These are phyloP conservation scores for Pisolithus marmoratus DNA, from an alignment of 768 basidiomycete species.

Conservation along the genomic window DNA sequence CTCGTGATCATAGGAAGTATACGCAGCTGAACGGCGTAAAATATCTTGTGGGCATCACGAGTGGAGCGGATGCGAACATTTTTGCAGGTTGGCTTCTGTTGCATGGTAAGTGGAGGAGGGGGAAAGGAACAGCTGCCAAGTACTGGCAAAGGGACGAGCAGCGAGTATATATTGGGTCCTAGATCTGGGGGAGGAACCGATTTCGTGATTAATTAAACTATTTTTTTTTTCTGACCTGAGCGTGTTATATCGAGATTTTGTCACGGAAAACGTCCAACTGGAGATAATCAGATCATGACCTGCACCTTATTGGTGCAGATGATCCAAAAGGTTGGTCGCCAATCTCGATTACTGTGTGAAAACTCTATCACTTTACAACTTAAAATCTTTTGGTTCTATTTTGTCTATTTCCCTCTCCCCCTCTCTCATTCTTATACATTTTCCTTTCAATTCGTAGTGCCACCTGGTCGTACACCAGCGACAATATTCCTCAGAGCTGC, in stretches of 20 bases:
- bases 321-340: slow-evolving; percentile 37
- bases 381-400: slow-evolving; percentile 26
- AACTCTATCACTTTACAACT: slow-evolving; percentile 55
- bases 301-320: slow-evolving; percentile 33
- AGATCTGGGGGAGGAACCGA: slow-evolving; percentile 28
- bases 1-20: slow-evolving; percentile 68
- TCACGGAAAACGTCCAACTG: slow-evolving; percentile 21
- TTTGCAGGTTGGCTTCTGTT: slow-evolving; percentile 61
- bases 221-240: slow-evolving; percentile 22
- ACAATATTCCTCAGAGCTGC: no score
- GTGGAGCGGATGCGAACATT: slow-evolving; percentile 72
- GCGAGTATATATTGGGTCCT: slow-evolving; percentile 26
- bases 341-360: slow-evolving; percentile 38
- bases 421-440: background rate
- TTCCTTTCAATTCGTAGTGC: background rate
- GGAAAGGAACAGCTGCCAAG: slow-evolving; percentile 6
- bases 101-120: slow-evolving; percentile 38
- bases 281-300: slow-evolving; percentile 12
- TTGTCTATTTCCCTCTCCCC: slow-evolving; percentile 7
- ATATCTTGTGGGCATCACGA: slow-evolving; percentile 76
- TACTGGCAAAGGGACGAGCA: slow-evolving; percentile 15
- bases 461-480: background rate
- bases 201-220: slow-evolving; percentile 36
- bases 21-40: slow-evolving; percentile 61
- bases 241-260: slow-evolving; percentile 17